Evolutionary conservation across 192 early-diverging fungal species (phyloP), one percentile per base, ranked within the genome.

Genomic region (Coemansia javaensis): DNA sequence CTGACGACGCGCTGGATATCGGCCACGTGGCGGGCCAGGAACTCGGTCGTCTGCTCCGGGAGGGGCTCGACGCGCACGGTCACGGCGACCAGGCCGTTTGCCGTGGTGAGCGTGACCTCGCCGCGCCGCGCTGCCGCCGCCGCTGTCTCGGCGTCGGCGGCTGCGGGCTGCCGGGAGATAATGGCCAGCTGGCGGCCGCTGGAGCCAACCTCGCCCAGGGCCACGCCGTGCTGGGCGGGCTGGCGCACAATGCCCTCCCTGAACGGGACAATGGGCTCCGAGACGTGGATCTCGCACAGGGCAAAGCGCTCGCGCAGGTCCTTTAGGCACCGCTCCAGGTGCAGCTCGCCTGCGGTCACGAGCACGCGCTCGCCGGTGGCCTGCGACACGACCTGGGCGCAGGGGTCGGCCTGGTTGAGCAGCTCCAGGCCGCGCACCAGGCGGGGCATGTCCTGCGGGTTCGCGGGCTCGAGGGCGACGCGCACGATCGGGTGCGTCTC

Each of bases 291-390:
- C 33, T 91, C 88, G 45, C 90, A 90, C 59, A 85, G 85, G 3
- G 95, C 97, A 76, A 92, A 99, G 7, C 90, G 75, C 62, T 98
- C 97, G 49, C 84, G 77, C 30, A 99, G 67, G 69, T 99, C 97
- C 32, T 86, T 89, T 44, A 99, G 66, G 54, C 95, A 98, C 12
- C 97, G 81, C 76, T 97, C 94, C 47, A 97, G 65, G 75, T 99
- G 97, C 23, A 99, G 75, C 74, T 98, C 97, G 27, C 97, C 97
- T 9, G 97, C 91, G 7, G 93, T 90, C 27, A 96, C 74, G 51
- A 99, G 93, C 8, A 99, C 90, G 45, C 91, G 90, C 72, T 99
- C 97, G 9, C 97, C 97, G 0, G 93, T 95, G 34, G 93, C 89
- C 56, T 98, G 92, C 17, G 89, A 65, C 46, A 87, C 56, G 6